Conservation (phyloP, 139 green algal species). For the Pleodorina starrii region DNA sequence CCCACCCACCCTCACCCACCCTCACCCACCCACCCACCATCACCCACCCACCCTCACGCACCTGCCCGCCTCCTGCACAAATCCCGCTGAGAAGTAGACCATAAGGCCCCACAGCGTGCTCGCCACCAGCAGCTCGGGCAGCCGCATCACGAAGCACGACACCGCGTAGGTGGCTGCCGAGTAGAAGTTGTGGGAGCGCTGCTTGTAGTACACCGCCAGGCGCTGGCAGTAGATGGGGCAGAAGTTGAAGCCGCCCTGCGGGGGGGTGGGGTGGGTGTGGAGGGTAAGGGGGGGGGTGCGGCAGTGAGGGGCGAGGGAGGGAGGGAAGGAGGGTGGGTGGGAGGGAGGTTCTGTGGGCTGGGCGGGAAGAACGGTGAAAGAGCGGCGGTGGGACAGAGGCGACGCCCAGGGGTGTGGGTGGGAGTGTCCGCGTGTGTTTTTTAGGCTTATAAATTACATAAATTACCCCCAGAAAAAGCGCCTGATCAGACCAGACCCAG, state of each 20-base stretch:
- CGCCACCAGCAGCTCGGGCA: conserved; percentile 74
- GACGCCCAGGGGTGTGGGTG: no score
- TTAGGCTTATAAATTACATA: no score
- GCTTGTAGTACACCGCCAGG: conserved; percentile 86
- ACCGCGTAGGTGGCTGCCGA: conserved; percentile 52
- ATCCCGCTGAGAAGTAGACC: conserved; percentile 78
- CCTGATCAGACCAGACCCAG: no score
- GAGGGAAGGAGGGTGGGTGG: neutral
- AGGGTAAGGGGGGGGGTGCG: neutral
- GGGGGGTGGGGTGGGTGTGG: neutral
- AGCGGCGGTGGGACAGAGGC: no score
- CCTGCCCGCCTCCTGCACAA: conserved; percentile 51
- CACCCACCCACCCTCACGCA: neutral
- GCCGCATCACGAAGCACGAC: conserved; percentile 50
- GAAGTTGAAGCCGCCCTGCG: conserved; percentile 11
- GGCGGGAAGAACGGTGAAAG: no score
- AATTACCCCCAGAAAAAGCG: no score
- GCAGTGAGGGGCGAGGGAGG: neutral
- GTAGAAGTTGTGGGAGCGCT: conserved; percentile 83
- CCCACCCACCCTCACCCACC: neutral
- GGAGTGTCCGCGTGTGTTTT: no score
- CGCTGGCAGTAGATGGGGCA: conserved; percentile 13
- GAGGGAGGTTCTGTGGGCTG: no score
- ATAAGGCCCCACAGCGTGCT: conserved; percentile 67
- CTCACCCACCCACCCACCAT: no score